These are phyloP conservation scores for Xylogone sp. DNA, from an alignment of 2,329 filamentous ascomycete species.

Conservation along the genomic window DNA sequence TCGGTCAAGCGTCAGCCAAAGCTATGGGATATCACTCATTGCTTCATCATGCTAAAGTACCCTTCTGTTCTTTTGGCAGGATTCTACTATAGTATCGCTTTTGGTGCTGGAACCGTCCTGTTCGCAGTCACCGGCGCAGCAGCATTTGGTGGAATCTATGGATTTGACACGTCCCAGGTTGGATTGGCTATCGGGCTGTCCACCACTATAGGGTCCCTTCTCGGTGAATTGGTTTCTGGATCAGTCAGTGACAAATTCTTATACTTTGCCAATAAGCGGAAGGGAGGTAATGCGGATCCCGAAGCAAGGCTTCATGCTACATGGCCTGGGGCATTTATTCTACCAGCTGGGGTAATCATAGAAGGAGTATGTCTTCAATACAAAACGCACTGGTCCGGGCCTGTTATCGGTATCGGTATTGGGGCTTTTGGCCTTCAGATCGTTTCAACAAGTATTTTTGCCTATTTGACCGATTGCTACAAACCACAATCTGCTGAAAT, in stretches of 20 bases:
- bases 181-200: conserved; percentile 25
- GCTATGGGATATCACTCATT: not conserved
- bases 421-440: conserved; percentile 22
- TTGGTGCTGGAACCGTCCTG: conserved; percentile 28
- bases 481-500: conserved; percentile 17
- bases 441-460: conserved; percentile 16
- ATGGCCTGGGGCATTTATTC: conserved; percentile 23
- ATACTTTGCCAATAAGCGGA: conserved; percentile 11
- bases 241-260: conserved; percentile 22
- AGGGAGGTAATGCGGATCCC: conserved; percentile 9
- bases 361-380: conserved; percentile 27
- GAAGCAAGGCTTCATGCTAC: conserved; percentile 25
- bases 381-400: conserved; percentile 21
- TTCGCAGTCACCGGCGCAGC: conserved; percentile 25
- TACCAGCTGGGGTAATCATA: conserved; percentile 25
- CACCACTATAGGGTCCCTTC: conserved; percentile 30
- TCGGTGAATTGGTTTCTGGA: conserved; percentile 16
- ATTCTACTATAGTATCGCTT: conserved; percentile 27
- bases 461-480: conserved; percentile 8
- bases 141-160: not conserved
- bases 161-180: conserved; percentile 1
- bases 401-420: conserved; percentile 23
- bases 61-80: conserved; percentile 28
- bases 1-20: not conserved
- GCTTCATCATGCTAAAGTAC: conserved; percentile 22